These are phyloP conservation scores for Dimocarpus longan DNA, from an alignment of 345 rosid genomes.

Conservation along the genomic window DNA sequence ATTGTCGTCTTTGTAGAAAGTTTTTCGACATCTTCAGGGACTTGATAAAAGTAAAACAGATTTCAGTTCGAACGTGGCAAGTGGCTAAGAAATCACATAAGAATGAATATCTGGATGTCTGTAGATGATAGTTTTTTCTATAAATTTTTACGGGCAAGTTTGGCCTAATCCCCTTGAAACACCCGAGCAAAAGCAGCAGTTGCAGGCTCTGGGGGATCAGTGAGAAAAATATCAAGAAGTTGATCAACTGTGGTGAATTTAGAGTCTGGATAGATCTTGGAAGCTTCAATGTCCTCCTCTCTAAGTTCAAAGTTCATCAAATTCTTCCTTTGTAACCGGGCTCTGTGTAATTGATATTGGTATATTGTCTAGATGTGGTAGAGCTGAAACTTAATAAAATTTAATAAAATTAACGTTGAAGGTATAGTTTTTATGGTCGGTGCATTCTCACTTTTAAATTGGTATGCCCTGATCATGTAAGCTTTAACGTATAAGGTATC, in stretches of 20 bases:
- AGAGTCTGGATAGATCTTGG: constrained; percentile 30
- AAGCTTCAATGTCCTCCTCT: constrained; percentile 33
- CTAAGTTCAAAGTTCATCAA: constrained; percentile 21
- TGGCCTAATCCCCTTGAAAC: background rate
- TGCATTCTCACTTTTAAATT: no score
- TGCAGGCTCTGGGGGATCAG: constrained; percentile 24
- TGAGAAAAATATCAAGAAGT: constrained; percentile 37
- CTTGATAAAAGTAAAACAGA: no score
- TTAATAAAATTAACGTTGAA: no score
- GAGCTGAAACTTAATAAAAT: constrained; percentile 7
- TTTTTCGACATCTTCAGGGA: no score
- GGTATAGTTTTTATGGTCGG: no score
- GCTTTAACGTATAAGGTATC: no score
- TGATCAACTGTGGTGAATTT: constrained; percentile 17
- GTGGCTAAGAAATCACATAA: no score
- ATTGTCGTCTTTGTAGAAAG: no score
- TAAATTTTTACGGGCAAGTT: background rate
- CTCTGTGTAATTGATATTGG: constrained; percentile 30
- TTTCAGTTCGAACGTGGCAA: no score
- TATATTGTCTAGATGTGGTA: constrained; percentile 33
- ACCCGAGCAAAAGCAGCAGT: constrained; percentile 25
- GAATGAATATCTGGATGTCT: no score
- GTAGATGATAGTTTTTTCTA: no score
- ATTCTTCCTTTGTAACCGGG: constrained; percentile 19
- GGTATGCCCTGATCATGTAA: no score